A percentile compares a stretch with the other conserved stretches of the same genome.
These are phyloP conservation scores for Eragrostis tef DNA, from an alignment of 202 grass and related monocot genomes.

Conservation along the genomic window DNA sequence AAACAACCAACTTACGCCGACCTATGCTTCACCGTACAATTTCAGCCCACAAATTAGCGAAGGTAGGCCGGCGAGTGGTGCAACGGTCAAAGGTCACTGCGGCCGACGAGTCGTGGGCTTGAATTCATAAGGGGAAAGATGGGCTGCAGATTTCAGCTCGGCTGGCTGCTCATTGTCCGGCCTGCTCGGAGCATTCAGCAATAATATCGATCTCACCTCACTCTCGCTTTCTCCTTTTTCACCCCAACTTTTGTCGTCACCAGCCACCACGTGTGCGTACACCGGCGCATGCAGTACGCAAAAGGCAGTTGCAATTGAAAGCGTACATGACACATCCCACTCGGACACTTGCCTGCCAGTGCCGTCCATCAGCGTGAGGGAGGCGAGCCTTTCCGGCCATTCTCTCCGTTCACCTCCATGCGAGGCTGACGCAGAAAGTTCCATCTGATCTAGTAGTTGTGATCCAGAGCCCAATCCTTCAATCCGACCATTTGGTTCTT, in stretches of 20 bases:
- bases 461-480: neutral
- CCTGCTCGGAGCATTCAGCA: too few relatives aligned
- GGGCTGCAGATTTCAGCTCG: too few relatives aligned
- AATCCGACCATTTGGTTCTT: neutral
- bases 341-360: neutral
- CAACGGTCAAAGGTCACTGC: too few relatives aligned
- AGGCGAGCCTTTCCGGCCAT: conserved; percentile 21
- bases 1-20: too few relatives aligned
- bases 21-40: too few relatives aligned
- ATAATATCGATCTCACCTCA: neutral
- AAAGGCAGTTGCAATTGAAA: neutral
- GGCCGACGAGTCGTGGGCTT: too few relatives aligned
- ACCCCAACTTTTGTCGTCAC: neutral
- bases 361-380: too few relatives aligned
- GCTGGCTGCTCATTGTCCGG: too few relatives aligned
- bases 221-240: neutral
- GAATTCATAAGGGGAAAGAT: too few relatives aligned
- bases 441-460: conserved; percentile 14
- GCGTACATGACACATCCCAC: neutral
- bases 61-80: too few relatives aligned
- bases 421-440: conserved; percentile 10
- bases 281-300: neutral
- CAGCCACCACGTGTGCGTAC: neutral
- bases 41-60: too few relatives aligned
- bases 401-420: conserved; percentile 26